Conservation (phyloP, 306 rosid genomes). For the Prunus salicina region DNA sequence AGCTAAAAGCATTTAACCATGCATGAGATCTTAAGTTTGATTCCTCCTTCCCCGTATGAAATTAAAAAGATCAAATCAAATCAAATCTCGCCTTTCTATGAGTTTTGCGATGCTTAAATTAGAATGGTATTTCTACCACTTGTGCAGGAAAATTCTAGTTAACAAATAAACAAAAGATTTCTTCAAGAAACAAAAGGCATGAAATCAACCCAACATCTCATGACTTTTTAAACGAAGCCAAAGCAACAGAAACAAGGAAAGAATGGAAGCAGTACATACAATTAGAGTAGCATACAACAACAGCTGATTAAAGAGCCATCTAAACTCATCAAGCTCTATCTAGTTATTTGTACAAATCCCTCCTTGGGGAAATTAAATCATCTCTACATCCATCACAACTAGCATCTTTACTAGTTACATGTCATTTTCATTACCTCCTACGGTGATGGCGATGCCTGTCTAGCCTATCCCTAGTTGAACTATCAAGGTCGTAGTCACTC, state of each 20-base stretch:
- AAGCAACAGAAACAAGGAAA: neutral
- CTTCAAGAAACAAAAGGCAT: neutral
- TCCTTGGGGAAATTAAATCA: neutral
- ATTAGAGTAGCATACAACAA: slow-evolving; percentile 7
- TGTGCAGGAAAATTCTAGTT: neutral
- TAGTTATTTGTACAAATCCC: slow-evolving; percentile 30
- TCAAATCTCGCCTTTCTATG: no score
- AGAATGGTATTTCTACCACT: no score
- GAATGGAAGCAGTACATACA: neutral
- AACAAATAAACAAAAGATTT: neutral
- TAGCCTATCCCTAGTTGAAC: slow-evolving; percentile 31
- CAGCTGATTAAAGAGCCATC: slow-evolving; percentile 19
- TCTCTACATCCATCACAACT: slow-evolving; percentile 9
- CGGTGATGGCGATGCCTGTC: slow-evolving; percentile 47
- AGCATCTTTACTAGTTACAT: slow-evolving; percentile 15
- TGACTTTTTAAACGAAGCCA: neutral
- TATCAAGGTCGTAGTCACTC: slow-evolving; percentile 37
- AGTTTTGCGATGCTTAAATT: no score
- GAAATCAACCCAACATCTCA: neutral
- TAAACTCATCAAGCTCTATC: slow-evolving; percentile 11
- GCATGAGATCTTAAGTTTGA: no score
- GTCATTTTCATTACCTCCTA: slow-evolving; percentile 36
- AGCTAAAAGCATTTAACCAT: no score
- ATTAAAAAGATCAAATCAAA: no score
- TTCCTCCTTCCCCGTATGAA: no score